These are phyloP conservation scores for Boletus semigastroideus DNA, from an alignment of 1,284 basidiomycete genomes.

Conservation along the genomic window DNA sequence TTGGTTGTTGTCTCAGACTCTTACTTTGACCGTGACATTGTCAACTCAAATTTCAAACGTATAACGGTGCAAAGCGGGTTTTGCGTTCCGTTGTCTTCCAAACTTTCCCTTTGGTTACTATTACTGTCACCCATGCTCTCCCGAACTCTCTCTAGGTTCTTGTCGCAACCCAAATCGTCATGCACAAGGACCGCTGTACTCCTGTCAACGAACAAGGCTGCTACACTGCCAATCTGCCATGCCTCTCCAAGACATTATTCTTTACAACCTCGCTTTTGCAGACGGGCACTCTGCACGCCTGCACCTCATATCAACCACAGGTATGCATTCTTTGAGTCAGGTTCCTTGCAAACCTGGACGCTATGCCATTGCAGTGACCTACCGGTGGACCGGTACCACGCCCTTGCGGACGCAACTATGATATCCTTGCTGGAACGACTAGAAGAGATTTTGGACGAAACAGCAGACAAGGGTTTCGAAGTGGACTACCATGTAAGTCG, in stretches of 20 bases:
- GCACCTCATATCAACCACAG: slow-evolving; percentile 47
- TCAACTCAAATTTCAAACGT: neutral
- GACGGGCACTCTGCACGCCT: slow-evolving; percentile 45
- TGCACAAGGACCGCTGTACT: neutral
- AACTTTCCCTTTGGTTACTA: neutral
- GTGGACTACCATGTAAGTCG: slow-evolving; percentile 90
- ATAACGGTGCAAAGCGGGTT: neutral
- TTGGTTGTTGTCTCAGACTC: neutral
- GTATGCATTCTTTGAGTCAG: slow-evolving; percentile 27
- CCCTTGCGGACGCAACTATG: slow-evolving; percentile 81
- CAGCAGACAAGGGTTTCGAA: slow-evolving; percentile 65
- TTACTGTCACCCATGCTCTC: slow-evolving; percentile 15
- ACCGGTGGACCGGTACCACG: slow-evolving; percentile 72
- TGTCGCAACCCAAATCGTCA: slow-evolving; percentile 10
- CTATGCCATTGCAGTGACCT: slow-evolving; percentile 45
- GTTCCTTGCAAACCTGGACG: neutral
- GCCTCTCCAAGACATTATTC: neutral
- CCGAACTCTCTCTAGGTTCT: slow-evolving; percentile 19
- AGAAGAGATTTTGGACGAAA: slow-evolving; percentile 73
- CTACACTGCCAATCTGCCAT: neutral
- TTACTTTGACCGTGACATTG: neutral
- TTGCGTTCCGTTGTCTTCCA: neutral
- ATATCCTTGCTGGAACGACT: slow-evolving; percentile 77
- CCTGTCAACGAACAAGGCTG: slow-evolving; percentile 7
- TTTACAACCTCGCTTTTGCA: slow-evolving; percentile 11